phyloP scores from a whole-genome alignment of 257 asterid species.

The Gynochthodes officinalis region DNA sequence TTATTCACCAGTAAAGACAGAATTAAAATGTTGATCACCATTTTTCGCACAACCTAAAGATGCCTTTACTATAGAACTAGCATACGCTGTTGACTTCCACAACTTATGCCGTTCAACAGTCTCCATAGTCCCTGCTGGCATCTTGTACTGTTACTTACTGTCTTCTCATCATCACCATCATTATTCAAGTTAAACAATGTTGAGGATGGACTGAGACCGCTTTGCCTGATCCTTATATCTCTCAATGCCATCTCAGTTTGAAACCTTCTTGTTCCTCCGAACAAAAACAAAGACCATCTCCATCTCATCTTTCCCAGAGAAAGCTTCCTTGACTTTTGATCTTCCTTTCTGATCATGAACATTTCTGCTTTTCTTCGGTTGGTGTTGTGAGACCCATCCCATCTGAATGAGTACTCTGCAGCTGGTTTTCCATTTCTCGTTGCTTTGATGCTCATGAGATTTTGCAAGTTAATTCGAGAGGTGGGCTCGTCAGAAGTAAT shows the following conservation, averaged over 20 bases:
- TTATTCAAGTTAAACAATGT: constrained; percentile 16
- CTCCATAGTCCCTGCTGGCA: constrained; percentile 37
- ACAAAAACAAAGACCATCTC: constrained; percentile 51
- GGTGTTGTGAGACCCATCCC: constrained; percentile 7
- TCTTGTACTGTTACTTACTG: constrained; percentile 2
- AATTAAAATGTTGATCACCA: too few relatives aligned
- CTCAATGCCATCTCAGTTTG: constrained; percentile 40
- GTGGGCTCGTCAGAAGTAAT: constrained; percentile 34
- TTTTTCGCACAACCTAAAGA: too few relatives aligned
- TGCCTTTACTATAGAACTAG: constrained; percentile 24
- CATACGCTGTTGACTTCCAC: constrained; percentile 37
- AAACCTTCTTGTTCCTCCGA: constrained; percentile 39
- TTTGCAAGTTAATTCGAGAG: constrained; percentile 7
- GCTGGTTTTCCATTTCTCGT: neutral
- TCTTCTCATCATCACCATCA: constrained; percentile 9
- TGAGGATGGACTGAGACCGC: constrained; percentile 29
- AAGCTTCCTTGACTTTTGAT: constrained; percentile 13
- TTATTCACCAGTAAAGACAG: too few relatives aligned
- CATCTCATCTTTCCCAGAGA: constrained; percentile 42
- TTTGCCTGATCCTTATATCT: constrained; percentile 52
- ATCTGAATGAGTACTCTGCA: neutral
- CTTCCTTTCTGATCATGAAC: neutral
- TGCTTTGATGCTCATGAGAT: constrained; percentile 9
- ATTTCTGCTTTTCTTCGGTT: neutral
- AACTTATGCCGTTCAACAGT: constrained; percentile 46